A percentile compares a stretch with the other conserved stretches of the same genome.
Evolutionary conservation across 495 filamentous ascomycete genomes (phyloP).

Genomic region (Annulohypoxylon nitens): DNA sequence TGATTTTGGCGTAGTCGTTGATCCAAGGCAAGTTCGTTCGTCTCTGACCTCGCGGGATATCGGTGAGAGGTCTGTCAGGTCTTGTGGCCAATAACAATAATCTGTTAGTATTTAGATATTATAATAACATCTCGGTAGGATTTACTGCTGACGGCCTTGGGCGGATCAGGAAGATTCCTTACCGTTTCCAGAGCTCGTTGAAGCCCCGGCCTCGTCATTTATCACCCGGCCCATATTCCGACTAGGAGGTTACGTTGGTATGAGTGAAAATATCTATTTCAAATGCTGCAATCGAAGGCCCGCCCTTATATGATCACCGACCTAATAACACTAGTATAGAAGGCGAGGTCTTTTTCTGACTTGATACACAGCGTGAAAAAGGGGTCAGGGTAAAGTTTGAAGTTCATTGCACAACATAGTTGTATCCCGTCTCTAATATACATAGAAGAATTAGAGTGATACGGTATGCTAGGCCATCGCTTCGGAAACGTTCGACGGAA

Average conservation of each 20-base stretch:
- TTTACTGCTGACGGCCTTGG: not conserved
- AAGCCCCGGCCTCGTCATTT: conserved; percentile 10
- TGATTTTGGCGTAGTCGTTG: not conserved
- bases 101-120: not conserved
- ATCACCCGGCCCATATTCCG: conserved; percentile 34
- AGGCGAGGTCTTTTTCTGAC: not conserved
- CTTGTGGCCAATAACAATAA: conserved; percentile 6
- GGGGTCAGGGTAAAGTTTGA: not conserved
- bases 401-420: not conserved
- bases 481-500: conserved; percentile 23
- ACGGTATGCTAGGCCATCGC: conserved; percentile 1
- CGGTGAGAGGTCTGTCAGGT: conserved; percentile 18
- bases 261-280: not conserved
- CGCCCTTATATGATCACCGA: not conserved
- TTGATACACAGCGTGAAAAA: not conserved
- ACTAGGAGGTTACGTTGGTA: not conserved
- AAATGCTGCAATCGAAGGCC: not conserved
- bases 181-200: conserved; percentile 36
- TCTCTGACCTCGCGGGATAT: conserved; percentile 14
- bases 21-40: conserved; percentile 4
- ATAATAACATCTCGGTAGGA: not conserved
- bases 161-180: not conserved
- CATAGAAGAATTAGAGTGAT: not conserved
- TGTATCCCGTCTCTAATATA: not conserved
- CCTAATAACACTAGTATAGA: not conserved